Evolutionary conservation across 257 asterid species (phyloP).

Genomic region (Anisodus tanguticus): DNA sequence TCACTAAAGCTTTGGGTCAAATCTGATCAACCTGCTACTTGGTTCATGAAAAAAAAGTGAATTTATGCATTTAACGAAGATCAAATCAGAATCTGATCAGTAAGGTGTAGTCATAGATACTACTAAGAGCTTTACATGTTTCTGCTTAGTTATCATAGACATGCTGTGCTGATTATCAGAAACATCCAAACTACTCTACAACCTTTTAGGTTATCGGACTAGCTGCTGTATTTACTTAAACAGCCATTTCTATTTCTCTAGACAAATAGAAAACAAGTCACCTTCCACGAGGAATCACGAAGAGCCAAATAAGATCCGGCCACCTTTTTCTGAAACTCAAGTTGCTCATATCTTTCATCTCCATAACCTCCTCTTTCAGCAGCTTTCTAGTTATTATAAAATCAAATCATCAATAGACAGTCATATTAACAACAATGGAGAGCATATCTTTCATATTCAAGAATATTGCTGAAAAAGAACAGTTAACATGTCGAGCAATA

Average conservation of each 20-base stretch:
- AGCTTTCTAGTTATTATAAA: conserved; percentile 62
- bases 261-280: conserved; percentile 33
- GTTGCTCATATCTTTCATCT: conserved; percentile 90
- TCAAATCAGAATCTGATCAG: neutral
- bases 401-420: conserved; percentile 3
- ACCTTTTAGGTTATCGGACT: neutral
- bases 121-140: neutral
- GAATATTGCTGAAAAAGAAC: neutral
- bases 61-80: neutral
- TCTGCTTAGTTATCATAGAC: conserved; percentile 2
- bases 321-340: conserved; percentile 88
- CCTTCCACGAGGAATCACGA: conserved; percentile 86
- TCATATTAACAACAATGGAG: neutral
- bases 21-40: neutral
- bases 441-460: neutral
- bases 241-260: neutral
- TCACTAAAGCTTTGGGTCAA: neutral
- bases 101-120: neutral
- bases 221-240: neutral
- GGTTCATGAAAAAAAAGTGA: conserved; percentile 14
- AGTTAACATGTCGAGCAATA: neutral
- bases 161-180: neutral
- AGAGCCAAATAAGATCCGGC: conserved; percentile 62
- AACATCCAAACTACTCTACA: neutral
- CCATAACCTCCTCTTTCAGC: conserved; percentile 98